These are phyloP conservation scores for Jackrogersella minutella DNA, from an alignment of 495 filamentous ascomycete species.

Conservation along the genomic window DNA sequence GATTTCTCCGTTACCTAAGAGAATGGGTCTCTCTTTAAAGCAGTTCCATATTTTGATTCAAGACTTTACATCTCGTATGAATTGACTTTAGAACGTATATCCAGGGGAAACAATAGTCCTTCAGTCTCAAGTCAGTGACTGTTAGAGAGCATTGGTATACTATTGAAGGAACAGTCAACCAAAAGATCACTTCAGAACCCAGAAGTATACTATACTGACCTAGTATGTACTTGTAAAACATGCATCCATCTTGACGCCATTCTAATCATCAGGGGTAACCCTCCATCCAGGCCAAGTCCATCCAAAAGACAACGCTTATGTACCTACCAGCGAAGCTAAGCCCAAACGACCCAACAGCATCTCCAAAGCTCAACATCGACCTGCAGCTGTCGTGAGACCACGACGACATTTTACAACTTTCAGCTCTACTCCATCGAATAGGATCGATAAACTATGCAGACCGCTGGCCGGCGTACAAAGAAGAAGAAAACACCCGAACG, in stretches of 20 bases:
- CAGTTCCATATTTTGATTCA: too few relatives aligned
- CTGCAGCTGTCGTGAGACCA: conserved; percentile 34
- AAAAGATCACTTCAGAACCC: neutral
- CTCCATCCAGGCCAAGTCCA: neutral
- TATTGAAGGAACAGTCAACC: too few relatives aligned
- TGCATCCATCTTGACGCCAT: conserved; percentile 17
- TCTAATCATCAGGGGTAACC: conserved; percentile 21
- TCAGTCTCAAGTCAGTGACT: too few relatives aligned
- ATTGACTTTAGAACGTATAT: too few relatives aligned
- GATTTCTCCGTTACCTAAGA: conserved; percentile 31
- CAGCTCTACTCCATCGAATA: conserved; percentile 12
- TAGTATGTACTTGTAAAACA: neutral
- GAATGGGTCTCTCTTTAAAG: neutral
- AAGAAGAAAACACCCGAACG: conserved; percentile 2
- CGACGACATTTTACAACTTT: conserved; percentile 2
- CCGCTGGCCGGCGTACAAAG: conserved; percentile 3
- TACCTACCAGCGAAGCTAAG: neutral
- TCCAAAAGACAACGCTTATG: neutral
- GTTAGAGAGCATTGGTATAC: too few relatives aligned
- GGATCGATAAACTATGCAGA: conserved; percentile 7
- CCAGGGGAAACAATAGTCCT: too few relatives aligned
- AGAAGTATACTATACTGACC: neutral
- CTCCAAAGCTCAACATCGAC: conserved; percentile 7
- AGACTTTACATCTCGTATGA: too few relatives aligned
- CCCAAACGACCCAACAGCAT: too few relatives aligned